Conservation (phyloP, 2,329 filamentous ascomycete genomes). For the Colletotrichum magnum region DNA sequence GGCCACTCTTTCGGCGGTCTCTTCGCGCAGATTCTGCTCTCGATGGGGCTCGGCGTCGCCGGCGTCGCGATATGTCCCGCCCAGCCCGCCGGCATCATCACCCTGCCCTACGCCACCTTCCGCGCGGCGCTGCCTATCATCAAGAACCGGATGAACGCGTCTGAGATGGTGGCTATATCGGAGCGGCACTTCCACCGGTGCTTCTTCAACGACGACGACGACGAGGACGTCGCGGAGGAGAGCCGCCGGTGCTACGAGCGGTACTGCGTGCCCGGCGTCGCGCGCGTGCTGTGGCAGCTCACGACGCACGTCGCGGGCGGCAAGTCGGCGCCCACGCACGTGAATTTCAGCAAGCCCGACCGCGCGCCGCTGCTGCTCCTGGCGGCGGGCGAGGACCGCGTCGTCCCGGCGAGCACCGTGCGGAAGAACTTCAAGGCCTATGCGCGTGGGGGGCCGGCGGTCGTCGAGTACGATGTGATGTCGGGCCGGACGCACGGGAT, state of each 20-base stretch:
- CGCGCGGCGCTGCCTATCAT: slow-evolving; percentile 40
- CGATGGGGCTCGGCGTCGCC: slow-evolving; percentile 37
- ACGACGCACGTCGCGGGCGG: slow-evolving; percentile 35
- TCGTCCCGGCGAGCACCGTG: slow-evolving; percentile 41
- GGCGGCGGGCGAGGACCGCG: slow-evolving; percentile 42
- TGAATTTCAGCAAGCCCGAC: slow-evolving; percentile 36
- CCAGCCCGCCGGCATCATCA: slow-evolving; percentile 42
- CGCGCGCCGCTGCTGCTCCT: slow-evolving; percentile 40
- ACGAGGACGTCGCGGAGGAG: slow-evolving; percentile 27
- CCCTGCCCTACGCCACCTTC: slow-evolving; percentile 39
- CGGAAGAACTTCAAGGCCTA: slow-evolving; percentile 42
- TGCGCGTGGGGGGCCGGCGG: slow-evolving; percentile 17
- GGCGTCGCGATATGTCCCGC: slow-evolving; percentile 43
- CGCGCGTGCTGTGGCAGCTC: slow-evolving; percentile 43
- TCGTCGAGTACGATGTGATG: slow-evolving; percentile 43
- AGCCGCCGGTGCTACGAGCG: slow-evolving; percentile 40
- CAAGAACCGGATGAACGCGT: slow-evolving; percentile 41
- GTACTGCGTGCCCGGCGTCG: slow-evolving; percentile 43
- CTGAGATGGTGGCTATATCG: slow-evolving; percentile 39
- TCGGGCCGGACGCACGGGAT: slow-evolving; percentile 42
- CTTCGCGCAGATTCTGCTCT: slow-evolving; percentile 43
- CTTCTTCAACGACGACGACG: slow-evolving; percentile 41
- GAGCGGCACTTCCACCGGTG: slow-evolving; percentile 43
- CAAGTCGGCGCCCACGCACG: slow-evolving; percentile 30
- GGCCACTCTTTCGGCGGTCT: slow-evolving; percentile 45